Base-by-base conservation (phyloP, 805 yeast genomes). In the Metschnikowia cubensis region DNA sequence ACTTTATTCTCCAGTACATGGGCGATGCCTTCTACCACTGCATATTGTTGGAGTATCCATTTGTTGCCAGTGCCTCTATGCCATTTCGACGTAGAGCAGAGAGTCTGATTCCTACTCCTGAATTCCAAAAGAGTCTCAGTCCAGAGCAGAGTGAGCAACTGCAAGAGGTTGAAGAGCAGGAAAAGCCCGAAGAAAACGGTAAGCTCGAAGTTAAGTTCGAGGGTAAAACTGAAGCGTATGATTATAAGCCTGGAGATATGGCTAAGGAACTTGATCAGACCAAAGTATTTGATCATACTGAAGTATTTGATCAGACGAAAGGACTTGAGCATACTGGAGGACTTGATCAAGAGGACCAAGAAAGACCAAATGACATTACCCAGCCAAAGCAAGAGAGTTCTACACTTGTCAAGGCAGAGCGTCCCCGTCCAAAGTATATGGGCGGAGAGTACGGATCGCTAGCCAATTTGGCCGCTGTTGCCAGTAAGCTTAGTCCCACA, bases 21-120 rank as follows among this genome's bases (percentile, higher is more conserved):
- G 79, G 87, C 53, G 92, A 86, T 56, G 75, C 87, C 2, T 79
- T 85, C 57, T 85, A 83, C 61, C 82, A 78, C 47, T 67, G 79
- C 29, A 73, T 87, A 5, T 61, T 82, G 36, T 73, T 73, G 39
- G 89, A 84, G 53, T 86, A 83, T 60, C 92, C 94, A 8, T 64
- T 85, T 49, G 73, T 81, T 4, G 72, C 81, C n/a, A 77, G 71
- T 61, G 61, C 60, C 35, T 60, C 69, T 15, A 49, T 59, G 7
- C 66, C 75, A 6, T 76, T 68, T 42, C 53, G 38, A 17, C 45
- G 51, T 18, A 4, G 31, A 22, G 31, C 18, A 18, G 41, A 38
- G 17, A 15, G 31, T 8, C 29, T n/a, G 18, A 17, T 11, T 38
- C 17, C 13, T 11, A 31, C 39, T 15, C 20, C 37, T 2, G 29